Evolutionary conservation across 345 rosid genomes (phyloP).

Genomic region (Citrus trifoliata): DNA sequence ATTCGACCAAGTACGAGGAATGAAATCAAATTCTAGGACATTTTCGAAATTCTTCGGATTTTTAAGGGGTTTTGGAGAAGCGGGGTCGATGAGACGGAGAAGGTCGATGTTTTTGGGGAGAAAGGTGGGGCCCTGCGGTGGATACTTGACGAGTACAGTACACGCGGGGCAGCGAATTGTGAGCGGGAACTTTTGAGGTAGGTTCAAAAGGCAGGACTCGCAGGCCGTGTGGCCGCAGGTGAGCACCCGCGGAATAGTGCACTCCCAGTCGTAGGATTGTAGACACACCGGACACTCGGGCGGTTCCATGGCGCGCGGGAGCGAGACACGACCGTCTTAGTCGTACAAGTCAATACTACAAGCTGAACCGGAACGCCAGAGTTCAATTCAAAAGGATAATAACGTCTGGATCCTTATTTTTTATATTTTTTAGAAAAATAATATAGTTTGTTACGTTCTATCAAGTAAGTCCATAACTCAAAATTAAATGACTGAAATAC

Average conservation of each 20-base stretch:
- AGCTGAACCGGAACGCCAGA: neutral
- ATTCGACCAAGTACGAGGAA: constrained; percentile 58
- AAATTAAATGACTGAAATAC: no score
- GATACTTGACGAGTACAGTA: constrained; percentile 76
- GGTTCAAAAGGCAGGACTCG: constrained; percentile 59
- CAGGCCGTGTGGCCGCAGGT: constrained; percentile 80
- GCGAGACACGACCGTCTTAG: neutral
- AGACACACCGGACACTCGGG: constrained; percentile 95
- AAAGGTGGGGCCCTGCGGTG: constrained; percentile 61
- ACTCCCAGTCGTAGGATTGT: constrained; percentile 53
- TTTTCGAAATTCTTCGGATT: neutral
- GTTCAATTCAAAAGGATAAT: neutral
- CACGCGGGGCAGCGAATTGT: constrained; percentile 91
- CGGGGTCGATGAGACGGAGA: constrained; percentile 43
- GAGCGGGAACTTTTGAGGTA: constrained; percentile 57
- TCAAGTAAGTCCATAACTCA: neutral
- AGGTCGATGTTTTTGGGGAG: constrained; percentile 90
- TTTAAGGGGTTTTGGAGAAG: constrained; percentile 15
- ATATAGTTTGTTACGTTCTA: neutral
- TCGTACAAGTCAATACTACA: neutral
- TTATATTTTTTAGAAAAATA: no score
- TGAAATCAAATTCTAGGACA: constrained; percentile 26
- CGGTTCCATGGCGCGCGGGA: constrained; percentile 29
- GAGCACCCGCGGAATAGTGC: constrained; percentile 75
- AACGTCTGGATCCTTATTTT: neutral